phyloP scores from a whole-genome alignment of 2,329 filamentous ascomycete genomes.

The Botrytis porri region DNA sequence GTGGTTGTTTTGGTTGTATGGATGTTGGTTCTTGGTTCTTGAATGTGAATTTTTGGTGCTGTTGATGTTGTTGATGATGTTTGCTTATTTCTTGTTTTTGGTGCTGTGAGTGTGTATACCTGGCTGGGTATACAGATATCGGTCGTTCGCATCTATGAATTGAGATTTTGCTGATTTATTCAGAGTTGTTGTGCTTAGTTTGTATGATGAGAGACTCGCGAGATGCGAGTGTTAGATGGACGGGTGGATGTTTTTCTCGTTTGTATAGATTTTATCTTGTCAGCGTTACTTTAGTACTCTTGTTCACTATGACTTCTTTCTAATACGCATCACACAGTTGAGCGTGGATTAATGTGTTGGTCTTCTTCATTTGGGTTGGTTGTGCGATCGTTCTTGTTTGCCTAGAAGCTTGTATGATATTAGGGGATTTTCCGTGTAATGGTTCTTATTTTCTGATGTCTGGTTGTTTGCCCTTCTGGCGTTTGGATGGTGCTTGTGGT shows the following conservation, averaged over 20 bases:
- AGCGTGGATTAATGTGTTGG: not conserved
- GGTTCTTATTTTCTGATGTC: not conserved
- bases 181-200: not conserved
- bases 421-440: not conserved
- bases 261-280: too few relatives aligned
- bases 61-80: accelerated
- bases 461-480: not conserved
- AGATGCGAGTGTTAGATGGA: too few relatives aligned
- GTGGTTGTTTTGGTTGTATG: not conserved
- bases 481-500: too few relatives aligned
- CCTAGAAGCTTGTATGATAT: not conserved
- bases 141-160: accelerated
- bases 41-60: not conserved
- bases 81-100: not conserved
- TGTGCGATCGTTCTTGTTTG: not conserved
- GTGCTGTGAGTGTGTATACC: not conserved
- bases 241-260: too few relatives aligned
- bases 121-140: too few relatives aligned
- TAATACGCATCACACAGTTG: not conserved
- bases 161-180: not conserved
- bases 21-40: not conserved
- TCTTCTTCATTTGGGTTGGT: not conserved
- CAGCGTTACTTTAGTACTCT: too few relatives aligned
- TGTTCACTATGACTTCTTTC: too few relatives aligned
- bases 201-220: not conserved